Percentiles rank a stretch among this genome's conserved stretches.
Evolutionary conservation across 495 filamentous ascomycete species (phyloP).

Genomic region (Bathelium albidoporum): DNA sequence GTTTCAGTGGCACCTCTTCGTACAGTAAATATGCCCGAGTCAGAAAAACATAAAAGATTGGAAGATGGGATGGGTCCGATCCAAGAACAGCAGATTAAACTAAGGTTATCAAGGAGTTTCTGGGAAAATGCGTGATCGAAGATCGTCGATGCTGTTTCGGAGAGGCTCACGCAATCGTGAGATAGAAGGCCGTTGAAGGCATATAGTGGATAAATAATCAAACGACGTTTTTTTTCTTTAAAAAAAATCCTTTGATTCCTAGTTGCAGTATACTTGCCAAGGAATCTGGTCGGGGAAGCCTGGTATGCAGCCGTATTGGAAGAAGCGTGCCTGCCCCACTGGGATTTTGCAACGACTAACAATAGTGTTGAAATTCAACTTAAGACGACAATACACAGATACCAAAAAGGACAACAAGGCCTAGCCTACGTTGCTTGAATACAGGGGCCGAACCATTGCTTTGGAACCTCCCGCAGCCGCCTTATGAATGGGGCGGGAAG

Average conservation of each 20-base stretch:
- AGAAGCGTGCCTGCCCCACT: neutral
- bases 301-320: neutral
- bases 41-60: neutral
- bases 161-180: neutral
- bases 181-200: neutral
- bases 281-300: neutral
- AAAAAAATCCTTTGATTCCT: neutral
- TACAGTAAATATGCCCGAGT: neutral
- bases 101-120: no score
- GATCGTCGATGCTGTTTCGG: neutral
- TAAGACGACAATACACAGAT: neutral
- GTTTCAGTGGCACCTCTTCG: neutral
- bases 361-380: neutral
- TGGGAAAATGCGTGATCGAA: neutral
- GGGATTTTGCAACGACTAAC: neutral
- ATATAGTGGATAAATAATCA: neutral
- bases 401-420: neutral
- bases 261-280: neutral
- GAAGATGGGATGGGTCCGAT: neutral
- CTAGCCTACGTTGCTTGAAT: neutral
- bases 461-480: neutral
- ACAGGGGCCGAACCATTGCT: neutral
- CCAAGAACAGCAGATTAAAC: no score
- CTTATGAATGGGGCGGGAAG: neutral
- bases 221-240: neutral